Percentiles rank a stretch among this genome's conserved stretches.
These are phyloP conservation scores for Botrytis aclada DNA, from an alignment of 2,329 filamentous ascomycete genomes.

Conservation along the genomic window DNA sequence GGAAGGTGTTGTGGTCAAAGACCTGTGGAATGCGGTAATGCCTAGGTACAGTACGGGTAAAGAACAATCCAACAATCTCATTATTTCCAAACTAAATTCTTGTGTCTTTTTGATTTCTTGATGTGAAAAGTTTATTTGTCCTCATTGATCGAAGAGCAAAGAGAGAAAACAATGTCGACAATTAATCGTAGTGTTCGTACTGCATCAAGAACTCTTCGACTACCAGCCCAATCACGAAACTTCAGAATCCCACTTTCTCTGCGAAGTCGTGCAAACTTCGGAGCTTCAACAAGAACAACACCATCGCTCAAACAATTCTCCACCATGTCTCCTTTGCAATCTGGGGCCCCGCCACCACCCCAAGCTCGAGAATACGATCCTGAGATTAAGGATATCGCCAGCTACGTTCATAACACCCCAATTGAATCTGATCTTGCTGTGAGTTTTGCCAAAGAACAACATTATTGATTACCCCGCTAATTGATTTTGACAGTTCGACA, in stretches of 20 bases:
- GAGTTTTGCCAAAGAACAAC: constrained; percentile 43
- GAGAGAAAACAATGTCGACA: constrained; percentile 33
- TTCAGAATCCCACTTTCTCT: constrained; percentile 32
- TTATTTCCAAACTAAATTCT: background rate
- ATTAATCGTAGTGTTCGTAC: constrained; percentile 37
- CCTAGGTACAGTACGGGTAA: background rate
- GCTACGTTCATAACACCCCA: constrained; percentile 88
- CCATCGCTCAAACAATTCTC: constrained; percentile 36
- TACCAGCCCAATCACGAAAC: constrained; percentile 33
- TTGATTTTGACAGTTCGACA: constrained; percentile 68
- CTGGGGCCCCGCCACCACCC: constrained; percentile 48
- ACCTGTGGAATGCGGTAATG: background rate
- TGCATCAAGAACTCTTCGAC: constrained; percentile 34
- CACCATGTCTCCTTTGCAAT: constrained; percentile 39
- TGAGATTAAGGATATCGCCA: constrained; percentile 92
- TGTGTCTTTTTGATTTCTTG: background rate
- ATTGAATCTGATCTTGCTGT: constrained; percentile 92
- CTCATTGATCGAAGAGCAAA: background rate
- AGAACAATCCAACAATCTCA: background rate
- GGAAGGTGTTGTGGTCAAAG: constrained; percentile 15
- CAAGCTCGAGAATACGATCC: constrained; percentile 70
- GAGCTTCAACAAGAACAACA: constrained; percentile 26
- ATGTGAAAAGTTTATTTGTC: background rate
- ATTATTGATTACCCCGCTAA: constrained; percentile 24
- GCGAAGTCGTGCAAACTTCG: constrained; percentile 26